Percentiles rank a stretch among this genome's conserved stretches.
Conservation (phyloP, 768 basidiomycete species). For the Rossbeevera mucosa region DNA sequence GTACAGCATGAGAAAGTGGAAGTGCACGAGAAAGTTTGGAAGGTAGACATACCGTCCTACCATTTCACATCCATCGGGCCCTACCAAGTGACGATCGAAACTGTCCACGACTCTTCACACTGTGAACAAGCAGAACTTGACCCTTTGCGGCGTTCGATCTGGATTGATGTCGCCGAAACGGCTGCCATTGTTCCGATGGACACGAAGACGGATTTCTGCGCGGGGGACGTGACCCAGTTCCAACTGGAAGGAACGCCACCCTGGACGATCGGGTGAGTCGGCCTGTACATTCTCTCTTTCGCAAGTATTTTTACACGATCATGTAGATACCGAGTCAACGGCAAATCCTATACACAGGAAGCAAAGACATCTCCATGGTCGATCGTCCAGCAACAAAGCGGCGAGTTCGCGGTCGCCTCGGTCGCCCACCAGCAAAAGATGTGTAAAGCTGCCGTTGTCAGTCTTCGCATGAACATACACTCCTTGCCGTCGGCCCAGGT, state of each 20-base stretch:
- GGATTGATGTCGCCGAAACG: constrained; percentile 95
- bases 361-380: constrained; percentile 81
- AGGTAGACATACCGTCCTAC: constrained; percentile 63
- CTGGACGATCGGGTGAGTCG: constrained; percentile 76
- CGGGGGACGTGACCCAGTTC: constrained; percentile 87
- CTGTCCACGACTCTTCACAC: constrained; percentile 71
- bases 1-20: constrained; percentile 54
- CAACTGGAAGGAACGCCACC: constrained; percentile 91
- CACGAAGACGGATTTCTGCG: constrained; percentile 75
- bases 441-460: constrained; percentile 80
- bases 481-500: constrained; percentile 86
- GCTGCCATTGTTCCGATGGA: constrained; percentile 88
- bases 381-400: constrained; percentile 74
- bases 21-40: constrained; percentile 57
- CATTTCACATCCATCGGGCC: constrained; percentile 75
- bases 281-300: neutral
- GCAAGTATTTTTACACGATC: constrained; percentile 1
- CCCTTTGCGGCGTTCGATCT: constrained; percentile 55
- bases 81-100: constrained; percentile 74
- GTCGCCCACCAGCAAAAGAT: constrained; percentile 91
- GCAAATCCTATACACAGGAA: constrained; percentile 66
- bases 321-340: constrained; percentile 76
- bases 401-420: constrained; percentile 80
- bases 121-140: constrained; percentile 75
- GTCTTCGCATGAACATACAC: constrained; percentile 71